These are phyloP conservation scores for Dactylorhiza incarnata DNA, from an alignment of 106 monocot genomes.

Conservation along the genomic window DNA sequence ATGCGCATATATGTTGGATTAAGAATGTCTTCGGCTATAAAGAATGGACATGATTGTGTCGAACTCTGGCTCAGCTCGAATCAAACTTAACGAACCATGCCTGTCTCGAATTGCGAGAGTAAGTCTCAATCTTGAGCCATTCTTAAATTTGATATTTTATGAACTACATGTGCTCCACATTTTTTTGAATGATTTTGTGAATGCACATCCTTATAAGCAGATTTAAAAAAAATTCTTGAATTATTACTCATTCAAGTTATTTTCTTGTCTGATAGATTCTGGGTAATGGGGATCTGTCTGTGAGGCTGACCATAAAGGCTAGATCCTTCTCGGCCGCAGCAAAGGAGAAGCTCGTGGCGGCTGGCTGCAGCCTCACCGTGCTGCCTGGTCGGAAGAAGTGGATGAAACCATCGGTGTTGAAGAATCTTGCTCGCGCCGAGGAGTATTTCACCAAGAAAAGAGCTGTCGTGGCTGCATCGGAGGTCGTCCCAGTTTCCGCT, in stretches of 20 bases:
- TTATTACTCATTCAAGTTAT: background rate
- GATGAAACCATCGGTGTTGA: slow-evolving; percentile 75
- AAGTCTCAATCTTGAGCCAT: no score
- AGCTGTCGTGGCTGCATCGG: no score
- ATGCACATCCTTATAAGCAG: slow-evolving; percentile 2
- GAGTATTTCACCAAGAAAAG: slow-evolving; percentile 81
- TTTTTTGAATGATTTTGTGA: no score
- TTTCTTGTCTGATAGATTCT: slow-evolving; percentile 39
- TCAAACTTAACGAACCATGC: no score
- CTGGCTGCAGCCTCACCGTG: slow-evolving; percentile 63
- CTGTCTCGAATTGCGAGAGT: no score
- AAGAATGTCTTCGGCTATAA: no score
- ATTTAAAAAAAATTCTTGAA: background rate
- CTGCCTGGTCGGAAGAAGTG: slow-evolving; percentile 84
- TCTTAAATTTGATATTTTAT: no score
- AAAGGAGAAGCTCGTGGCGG: slow-evolving; percentile 74
- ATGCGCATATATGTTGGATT: no score
- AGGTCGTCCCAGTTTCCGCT: no score
- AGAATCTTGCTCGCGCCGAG: slow-evolving; percentile 79
- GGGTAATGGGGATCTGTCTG: slow-evolving; percentile 62
- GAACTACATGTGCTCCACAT: background rate
- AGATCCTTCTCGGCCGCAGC: slow-evolving; percentile 67
- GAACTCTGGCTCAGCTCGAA: no score
- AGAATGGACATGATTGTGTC: no score
- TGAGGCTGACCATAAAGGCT: slow-evolving; percentile 80